Evolutionary conservation across 1,284 basidiomycete genomes (phyloP), one percentile per base, ranked within the genome.

Genomic region (Xanthoconium separans): DNA sequence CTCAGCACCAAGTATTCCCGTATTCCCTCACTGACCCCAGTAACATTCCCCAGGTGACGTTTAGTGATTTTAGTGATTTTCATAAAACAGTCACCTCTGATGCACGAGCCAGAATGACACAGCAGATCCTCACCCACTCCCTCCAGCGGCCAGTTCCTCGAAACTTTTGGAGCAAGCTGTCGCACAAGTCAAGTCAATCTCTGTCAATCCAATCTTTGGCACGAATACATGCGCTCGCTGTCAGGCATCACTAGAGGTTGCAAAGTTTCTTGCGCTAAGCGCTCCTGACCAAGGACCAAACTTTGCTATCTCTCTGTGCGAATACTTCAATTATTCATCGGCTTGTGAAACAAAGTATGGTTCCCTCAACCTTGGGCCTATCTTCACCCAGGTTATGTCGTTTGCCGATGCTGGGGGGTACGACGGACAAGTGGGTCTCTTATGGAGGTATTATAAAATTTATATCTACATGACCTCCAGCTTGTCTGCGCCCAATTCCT

Each of bases 221-320:
- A 69, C 72, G 40, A 71, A 79, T 67, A 72, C 72, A 24, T 92
- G 89, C 65, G 77, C 80, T 9, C 77, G 75, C 58, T 92, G 89
- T 69, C 78, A 81, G 56, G 77, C 82, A 7, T 72, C 77, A 3
- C 76, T 92, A 18, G 80, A 84, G 58, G 71, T 83, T 24, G 83
- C 78, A 55, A 89, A 91, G 65, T 81, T 86, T 60, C 74, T 90
- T 37, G 78, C 84, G 0, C 69, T 86, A 46, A 81, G 83, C n/a
- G 80, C 81, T 20, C 87, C 89, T 4, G 73, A 82, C 34, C 70
- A 84, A 58, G 83, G 85, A 2, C 80, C 89, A 3, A 72, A 68
- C 4, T 73, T 90, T 24, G 72, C 83, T 8, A 75, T 86, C 18
- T 72, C 75, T 6, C 68, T 89, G 34, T 92, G 89, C 73, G 73